These are phyloP conservation scores for Primulina tabacum DNA, from an alignment of 257 asterid genomes.

Conservation along the genomic window DNA sequence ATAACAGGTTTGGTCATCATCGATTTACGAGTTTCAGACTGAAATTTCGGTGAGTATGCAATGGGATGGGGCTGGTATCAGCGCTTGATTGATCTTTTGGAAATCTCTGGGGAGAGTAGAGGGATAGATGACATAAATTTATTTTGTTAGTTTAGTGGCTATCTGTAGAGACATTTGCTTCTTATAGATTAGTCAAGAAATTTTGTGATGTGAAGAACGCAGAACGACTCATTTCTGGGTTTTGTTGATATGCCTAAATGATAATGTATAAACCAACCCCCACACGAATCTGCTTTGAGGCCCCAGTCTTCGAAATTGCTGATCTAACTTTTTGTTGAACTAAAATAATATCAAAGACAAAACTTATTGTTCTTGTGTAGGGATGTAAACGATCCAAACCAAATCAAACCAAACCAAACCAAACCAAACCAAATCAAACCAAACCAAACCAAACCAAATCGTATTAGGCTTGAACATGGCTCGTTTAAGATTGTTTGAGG, in stretches of 20 bases:
- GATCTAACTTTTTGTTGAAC: background rate
- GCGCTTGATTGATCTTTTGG: background rate
- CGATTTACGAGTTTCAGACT: background rate
- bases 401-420: too few species aligned
- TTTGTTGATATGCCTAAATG: conserved; percentile 13
- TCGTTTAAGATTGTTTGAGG: too few species aligned
- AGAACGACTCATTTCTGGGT: background rate
- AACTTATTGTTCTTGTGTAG: background rate
- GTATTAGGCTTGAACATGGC: too few species aligned
- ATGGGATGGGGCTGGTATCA: background rate
- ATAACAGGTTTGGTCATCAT: background rate
- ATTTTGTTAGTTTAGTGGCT: background rate
- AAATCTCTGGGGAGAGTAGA: background rate
- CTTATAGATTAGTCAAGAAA: background rate
- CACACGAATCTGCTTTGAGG: background rate
- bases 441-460: too few species aligned
- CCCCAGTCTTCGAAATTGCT: background rate
- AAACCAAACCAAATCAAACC: too few species aligned
- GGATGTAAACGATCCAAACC: too few species aligned
- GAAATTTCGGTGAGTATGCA: background rate
- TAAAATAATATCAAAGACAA: conserved; percentile 8
- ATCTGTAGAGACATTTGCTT: background rate
- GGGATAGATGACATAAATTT: background rate
- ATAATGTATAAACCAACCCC: background rate
- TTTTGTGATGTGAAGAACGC: background rate